Conservation (phyloP, 2,329 filamentous ascomycete species). For the Akanthomyces dipterigenus region DNA sequence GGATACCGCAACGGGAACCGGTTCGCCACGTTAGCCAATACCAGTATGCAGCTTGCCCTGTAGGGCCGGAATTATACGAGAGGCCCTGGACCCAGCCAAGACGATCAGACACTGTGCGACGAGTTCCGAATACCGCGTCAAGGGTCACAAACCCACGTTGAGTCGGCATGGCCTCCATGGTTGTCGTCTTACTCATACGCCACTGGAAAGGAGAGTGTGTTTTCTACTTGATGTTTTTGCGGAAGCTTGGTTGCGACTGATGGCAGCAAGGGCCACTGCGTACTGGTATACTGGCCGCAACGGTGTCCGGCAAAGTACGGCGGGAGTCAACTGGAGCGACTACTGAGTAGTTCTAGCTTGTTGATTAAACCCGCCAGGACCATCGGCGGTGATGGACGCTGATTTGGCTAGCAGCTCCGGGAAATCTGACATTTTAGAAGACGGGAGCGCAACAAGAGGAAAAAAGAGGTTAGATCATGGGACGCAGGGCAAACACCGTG, state of each 20-base stretch:
- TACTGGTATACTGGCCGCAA: background rate
- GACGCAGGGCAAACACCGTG: background rate
- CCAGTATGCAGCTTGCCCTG: background rate
- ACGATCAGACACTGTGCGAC: background rate
- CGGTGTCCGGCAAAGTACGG: background rate
- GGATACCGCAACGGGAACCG: background rate
- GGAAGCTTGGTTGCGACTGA: background rate
- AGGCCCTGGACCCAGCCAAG: background rate
- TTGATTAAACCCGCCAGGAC: background rate
- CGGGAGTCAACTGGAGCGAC: background rate
- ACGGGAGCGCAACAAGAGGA: background rate
- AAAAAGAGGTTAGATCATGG: background rate
- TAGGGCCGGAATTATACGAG: background rate
- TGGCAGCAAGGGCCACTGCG: background rate
- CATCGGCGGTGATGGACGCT: background rate
- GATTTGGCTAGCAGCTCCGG: background rate
- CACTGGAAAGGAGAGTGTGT: background rate
- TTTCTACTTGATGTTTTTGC: background rate
- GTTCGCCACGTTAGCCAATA: background rate
- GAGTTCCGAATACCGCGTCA: background rate
- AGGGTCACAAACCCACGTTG: background rate
- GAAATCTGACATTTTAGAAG: background rate
- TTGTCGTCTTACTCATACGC: slow-evolving; percentile 3
- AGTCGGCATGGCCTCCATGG: background rate
- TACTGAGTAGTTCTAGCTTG: background rate